Percentiles rank a stretch among this genome's conserved stretches.
Conservation (phyloP, 1,284 basidiomycete genomes). For the Ceratobasidium papillatum region DNA sequence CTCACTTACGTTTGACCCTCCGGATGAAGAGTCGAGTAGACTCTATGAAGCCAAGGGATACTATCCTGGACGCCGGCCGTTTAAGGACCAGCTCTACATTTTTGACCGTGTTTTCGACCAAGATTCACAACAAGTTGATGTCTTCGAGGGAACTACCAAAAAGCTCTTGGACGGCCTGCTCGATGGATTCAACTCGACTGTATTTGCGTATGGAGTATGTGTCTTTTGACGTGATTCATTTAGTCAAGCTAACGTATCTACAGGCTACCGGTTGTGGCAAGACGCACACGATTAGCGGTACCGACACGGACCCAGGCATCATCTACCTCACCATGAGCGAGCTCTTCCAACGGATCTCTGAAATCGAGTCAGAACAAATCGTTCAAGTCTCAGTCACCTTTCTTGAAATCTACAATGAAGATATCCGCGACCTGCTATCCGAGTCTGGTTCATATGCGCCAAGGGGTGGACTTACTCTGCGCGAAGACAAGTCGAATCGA, state of each 20-base stretch:
- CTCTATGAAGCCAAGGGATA: slow-evolving; percentile 84
- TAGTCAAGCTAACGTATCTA: slow-evolving; percentile 43
- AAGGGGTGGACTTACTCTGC: slow-evolving; percentile 86
- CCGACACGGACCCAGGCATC: slow-evolving; percentile 84
- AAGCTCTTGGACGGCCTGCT: slow-evolving; percentile 84
- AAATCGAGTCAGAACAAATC: slow-evolving; percentile 80
- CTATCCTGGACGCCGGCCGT: slow-evolving; percentile 83
- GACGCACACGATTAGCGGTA: slow-evolving; percentile 96
- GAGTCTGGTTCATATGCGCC: slow-evolving; percentile 72
- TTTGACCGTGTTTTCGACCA: slow-evolving; percentile 92
- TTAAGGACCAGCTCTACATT: slow-evolving; percentile 94
- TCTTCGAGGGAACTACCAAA: slow-evolving; percentile 85
- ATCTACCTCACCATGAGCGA: slow-evolving; percentile 98
- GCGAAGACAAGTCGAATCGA: slow-evolving; percentile 81
- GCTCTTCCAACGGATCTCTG: slow-evolving; percentile 88
- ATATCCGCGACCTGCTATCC: slow-evolving; percentile 92
- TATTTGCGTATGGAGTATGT: slow-evolving; percentile 96
- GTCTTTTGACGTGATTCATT: slow-evolving; percentile 40
- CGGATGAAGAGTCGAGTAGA: slow-evolving; percentile 79
- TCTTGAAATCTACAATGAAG: slow-evolving; percentile 98
- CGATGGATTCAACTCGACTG: slow-evolving; percentile 95
- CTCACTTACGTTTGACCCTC: slow-evolving; percentile 94
- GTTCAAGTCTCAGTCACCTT: slow-evolving; percentile 91
- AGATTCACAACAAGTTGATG: slow-evolving; percentile 80
- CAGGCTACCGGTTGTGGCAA: slow-evolving; percentile 98